Evolutionary conservation across 2,329 filamentous ascomycete species (phyloP).

Genomic region (Lachnellula hyalina): DNA sequence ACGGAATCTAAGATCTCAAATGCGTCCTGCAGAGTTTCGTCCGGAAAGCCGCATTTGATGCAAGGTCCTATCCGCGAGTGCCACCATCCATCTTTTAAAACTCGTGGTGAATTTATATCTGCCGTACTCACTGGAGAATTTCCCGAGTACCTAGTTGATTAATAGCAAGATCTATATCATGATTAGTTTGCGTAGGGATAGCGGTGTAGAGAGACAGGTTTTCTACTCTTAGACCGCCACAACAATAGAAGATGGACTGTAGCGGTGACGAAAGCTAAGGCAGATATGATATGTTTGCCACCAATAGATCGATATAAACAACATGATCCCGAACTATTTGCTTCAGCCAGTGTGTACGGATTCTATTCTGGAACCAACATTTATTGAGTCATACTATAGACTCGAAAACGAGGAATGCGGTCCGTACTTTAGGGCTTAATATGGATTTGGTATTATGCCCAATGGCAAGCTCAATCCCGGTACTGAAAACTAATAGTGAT

Average conservation of each 20-base stretch:
- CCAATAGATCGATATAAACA: slow-evolving; percentile 4
- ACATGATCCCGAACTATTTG: slow-evolving; percentile 4
- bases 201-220: slow-evolving; percentile 10
- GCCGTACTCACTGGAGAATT: too few relatives aligned
- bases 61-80: slow-evolving; percentile 7
- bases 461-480: not conserved
- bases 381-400: too few relatives aligned
- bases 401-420: not conserved
- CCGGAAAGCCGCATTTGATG: slow-evolving; percentile 20
- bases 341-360: not conserved
- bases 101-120: too few relatives aligned
- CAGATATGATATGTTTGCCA: not conserved
- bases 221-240: slow-evolving; percentile 1
- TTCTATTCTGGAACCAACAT: not conserved
- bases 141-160: too few relatives aligned
- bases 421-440: not conserved
- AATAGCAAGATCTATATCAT: too few relatives aligned
- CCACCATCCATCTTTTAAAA: not conserved
- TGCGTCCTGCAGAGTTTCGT: slow-evolving; percentile 15
- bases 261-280: slow-evolving; percentile 8
- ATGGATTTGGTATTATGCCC: not conserved
- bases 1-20: slow-evolving; percentile 17
- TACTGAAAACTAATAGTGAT: not conserved
- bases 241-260: slow-evolving; percentile 6
- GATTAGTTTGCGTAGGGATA: not conserved